Conservation (phyloP, 306 rosid genomes). For the Sindora glabra region DNA sequence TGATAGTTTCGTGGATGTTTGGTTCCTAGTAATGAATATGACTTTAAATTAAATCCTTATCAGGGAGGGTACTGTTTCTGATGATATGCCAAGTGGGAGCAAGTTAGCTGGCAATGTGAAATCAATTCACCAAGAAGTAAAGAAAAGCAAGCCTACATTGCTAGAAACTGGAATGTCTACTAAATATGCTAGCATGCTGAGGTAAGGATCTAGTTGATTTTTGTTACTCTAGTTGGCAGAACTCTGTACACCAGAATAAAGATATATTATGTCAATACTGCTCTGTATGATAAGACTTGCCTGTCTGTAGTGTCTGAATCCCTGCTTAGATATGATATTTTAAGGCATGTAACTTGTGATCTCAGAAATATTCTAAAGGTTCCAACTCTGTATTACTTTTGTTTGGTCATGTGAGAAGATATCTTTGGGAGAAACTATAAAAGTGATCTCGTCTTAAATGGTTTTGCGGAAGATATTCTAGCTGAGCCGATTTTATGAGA, state of each 20-base stretch:
- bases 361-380: not conserved
- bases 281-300: not conserved
- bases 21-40: constrained; percentile 6
- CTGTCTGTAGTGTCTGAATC: not conserved
- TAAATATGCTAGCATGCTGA: constrained; percentile 20
- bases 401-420: not conserved
- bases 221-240: constrained; percentile 8
- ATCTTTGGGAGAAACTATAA: too few relatives aligned
- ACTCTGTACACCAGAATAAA: not conserved
- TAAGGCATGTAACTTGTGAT: not conserved
- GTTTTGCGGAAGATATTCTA: too few relatives aligned
- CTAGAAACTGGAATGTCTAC: constrained; percentile 27
- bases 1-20: not conserved
- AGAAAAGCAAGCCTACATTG: constrained; percentile 24
- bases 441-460: too few relatives aligned
- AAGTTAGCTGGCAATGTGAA: constrained; percentile 25
- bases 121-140: constrained; percentile 28
- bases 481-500: too few relatives aligned
- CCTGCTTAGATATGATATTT: not conserved
- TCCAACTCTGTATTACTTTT: not conserved
- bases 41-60: constrained; percentile 13
- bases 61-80: constrained; percentile 40
- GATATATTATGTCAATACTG: constrained; percentile 1
- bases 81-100: constrained; percentile 20
- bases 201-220: constrained; percentile 30